Conservation (phyloP, 2,329 filamentous ascomycete genomes). For the Penicillium sp. region DNA sequence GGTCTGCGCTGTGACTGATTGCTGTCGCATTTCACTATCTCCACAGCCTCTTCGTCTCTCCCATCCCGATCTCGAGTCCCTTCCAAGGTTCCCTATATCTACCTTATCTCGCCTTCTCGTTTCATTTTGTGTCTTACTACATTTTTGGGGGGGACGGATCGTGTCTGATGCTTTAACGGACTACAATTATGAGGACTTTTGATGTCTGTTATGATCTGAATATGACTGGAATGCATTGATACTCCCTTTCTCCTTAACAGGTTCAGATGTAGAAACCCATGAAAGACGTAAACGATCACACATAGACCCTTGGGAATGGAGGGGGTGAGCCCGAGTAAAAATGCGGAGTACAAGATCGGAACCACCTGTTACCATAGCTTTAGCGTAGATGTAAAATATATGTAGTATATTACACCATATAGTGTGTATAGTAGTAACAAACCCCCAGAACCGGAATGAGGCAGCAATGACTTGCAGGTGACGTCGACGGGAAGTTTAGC, state of each 20-base stretch:
- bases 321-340: not conserved
- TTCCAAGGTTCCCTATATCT: not conserved
- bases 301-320: not conserved
- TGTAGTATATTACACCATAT: too few species aligned
- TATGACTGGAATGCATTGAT: constrained; percentile 19
- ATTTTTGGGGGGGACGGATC: constrained; percentile 18
- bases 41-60: not conserved
- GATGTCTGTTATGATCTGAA: constrained; percentile 13
- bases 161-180: constrained; percentile 11
- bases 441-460: constrained; percentile 1
- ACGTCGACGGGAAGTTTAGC: constrained; percentile 21
- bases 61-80: not conserved
- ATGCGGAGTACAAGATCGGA: not conserved
- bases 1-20: constrained; percentile 18
- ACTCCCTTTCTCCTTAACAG: not conserved
- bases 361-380: not conserved
- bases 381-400: too few species aligned
- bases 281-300: not conserved
- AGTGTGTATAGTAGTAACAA: not conserved
- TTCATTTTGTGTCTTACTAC: constrained; percentile 27
- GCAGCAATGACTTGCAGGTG: constrained; percentile 25
- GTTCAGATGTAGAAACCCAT: not conserved
- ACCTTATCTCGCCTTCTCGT: not conserved
- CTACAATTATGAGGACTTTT: constrained; percentile 8
- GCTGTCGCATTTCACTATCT: constrained; percentile 2